These are phyloP conservation scores for Arthrobotrys megalospora DNA, from an alignment of 2,329 filamentous ascomycete genomes.

Conservation along the genomic window DNA sequence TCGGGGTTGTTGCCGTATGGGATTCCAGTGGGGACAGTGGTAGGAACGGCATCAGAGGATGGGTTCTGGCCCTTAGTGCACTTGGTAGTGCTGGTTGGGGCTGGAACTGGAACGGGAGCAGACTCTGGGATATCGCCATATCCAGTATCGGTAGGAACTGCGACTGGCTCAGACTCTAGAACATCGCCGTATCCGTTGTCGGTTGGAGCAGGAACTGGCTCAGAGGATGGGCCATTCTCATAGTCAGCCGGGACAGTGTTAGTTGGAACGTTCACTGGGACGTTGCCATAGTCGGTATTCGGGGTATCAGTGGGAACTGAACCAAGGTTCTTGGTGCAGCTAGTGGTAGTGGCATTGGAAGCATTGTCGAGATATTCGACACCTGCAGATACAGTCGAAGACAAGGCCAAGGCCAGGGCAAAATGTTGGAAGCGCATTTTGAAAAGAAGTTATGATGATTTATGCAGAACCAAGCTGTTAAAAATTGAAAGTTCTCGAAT, in stretches of 20 bases:
- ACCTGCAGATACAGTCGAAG: slow-evolving; percentile 50
- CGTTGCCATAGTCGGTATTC: slow-evolving; percentile 22
- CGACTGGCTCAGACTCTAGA: neutral
- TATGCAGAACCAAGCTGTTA: slow-evolving; percentile 60
- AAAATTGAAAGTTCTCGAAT: slow-evolving; percentile 35
- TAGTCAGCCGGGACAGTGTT: neutral
- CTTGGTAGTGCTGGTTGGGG: slow-evolving; percentile 18
- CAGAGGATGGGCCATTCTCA: neutral
- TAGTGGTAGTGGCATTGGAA: slow-evolving; percentile 7
- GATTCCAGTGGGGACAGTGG: slow-evolving; percentile 24
- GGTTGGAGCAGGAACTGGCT: slow-evolving; percentile 13
- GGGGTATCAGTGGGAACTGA: slow-evolving; percentile 24
- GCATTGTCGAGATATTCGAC: slow-evolving; percentile 37
- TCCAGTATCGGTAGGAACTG: slow-evolving; percentile 7
- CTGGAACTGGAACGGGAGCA: slow-evolving; percentile 21
- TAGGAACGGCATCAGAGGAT: slow-evolving; percentile 31
- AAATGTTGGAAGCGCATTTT: slow-evolving; percentile 61
- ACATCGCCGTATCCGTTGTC: neutral
- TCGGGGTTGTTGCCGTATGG: slow-evolving; percentile 33
- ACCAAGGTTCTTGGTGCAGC: slow-evolving; percentile 10
- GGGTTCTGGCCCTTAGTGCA: slow-evolving; percentile 33
- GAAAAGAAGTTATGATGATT: slow-evolving; percentile 41
- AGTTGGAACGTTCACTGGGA: slow-evolving; percentile 27
- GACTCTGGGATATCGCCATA: slow-evolving; percentile 15
- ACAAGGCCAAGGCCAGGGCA: slow-evolving; percentile 59